Percentiles rank a stretch among this genome's conserved stretches.
phyloP scores from a whole-genome alignment of 768 basidiomycete genomes.

The Russula griseocarnosa region DNA sequence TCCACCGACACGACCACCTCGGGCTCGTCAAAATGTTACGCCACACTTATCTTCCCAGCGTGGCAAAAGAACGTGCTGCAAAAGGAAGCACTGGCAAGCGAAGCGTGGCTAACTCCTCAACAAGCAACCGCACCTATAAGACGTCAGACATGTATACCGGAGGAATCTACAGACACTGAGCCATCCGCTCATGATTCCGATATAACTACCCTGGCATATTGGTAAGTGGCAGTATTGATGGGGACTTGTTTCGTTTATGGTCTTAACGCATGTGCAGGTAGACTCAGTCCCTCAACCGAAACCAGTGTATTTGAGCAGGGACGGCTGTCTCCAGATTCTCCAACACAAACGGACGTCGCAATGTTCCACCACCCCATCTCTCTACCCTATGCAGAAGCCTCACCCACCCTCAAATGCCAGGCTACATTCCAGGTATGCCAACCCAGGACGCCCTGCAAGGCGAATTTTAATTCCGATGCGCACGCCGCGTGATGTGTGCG shows the following conservation, averaged over 20 bases:
- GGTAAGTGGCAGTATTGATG: constrained; percentile 19
- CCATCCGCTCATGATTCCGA: constrained; percentile 17
- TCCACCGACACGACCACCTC: constrained; percentile 37
- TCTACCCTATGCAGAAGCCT: constrained; percentile 49
- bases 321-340: constrained; percentile 68
- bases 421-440: constrained; percentile 88
- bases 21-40: constrained; percentile 62
- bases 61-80: constrained; percentile 38
- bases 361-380: constrained; percentile 58
- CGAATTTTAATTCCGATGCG: constrained; percentile 60
- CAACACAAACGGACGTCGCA: constrained; percentile 43
- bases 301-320: constrained; percentile 50
- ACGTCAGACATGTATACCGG: constrained; percentile 19
- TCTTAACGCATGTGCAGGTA: constrained; percentile 1
- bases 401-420: constrained; percentile 58
- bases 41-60: constrained; percentile 62
- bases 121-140: constrained; percentile 13
- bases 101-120: constrained; percentile 28
- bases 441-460: constrained; percentile 83
- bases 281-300: constrained; percentile 5
- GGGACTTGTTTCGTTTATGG: background rate
- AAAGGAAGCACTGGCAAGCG: constrained; percentile 40
- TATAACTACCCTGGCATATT: constrained; percentile 13
- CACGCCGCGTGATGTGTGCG: no score
- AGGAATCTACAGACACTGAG: constrained; percentile 20